Evolutionary conservation across 2,329 filamentous ascomycete genomes (phyloP), one percentile per base, ranked within the genome.

Genomic region (Microdochium trichocladiopsis): DNA sequence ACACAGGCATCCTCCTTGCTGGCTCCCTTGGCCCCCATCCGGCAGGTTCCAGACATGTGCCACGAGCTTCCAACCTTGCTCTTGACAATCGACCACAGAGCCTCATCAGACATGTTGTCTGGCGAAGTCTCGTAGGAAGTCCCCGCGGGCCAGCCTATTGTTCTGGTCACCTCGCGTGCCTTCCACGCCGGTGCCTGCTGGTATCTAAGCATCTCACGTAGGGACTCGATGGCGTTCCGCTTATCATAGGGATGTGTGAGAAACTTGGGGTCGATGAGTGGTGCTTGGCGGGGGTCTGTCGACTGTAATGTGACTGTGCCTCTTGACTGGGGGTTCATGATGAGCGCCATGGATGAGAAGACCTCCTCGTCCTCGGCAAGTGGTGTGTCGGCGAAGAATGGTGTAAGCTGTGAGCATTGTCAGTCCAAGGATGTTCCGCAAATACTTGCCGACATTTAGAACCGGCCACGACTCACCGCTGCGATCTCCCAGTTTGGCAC

Each of bases 31-130:
- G 4, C 48, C 6, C 58, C 58, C 58, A 60, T 60, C 10, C 45
- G 23, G 2, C 54, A 49, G 2, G 58, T 60, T 16, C 57, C 55
- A 33, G 50, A 51, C 57, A 57, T 57, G 43, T 60, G 58, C 58
- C 58, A 60, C 12, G 53, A 53, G 49, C 55, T 58, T 6, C 37
- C 23, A 4, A 58, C 24, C n/a, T 54, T 47, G 2, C 53, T 53
- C 2, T 52, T 51, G 48, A 57, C 55, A 8, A 45, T 69, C 16
- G 70, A 69, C 61, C 61, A 28, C 28, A 22, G 31, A n/a, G 53
- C 48, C 60, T 59, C 24, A 72, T 54, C 12, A 10, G 9, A 37
- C 4, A 21, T 14, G 4, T 24, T n/a, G 28, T 51, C 4, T 12
- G 22, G 31, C 31, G n/a, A 48, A 25, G 53, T 55, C 43, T 55